These are phyloP conservation scores for Apiotrichum gracile DNA, from an alignment of 1,284 basidiomycete genomes.

Conservation along the genomic window DNA sequence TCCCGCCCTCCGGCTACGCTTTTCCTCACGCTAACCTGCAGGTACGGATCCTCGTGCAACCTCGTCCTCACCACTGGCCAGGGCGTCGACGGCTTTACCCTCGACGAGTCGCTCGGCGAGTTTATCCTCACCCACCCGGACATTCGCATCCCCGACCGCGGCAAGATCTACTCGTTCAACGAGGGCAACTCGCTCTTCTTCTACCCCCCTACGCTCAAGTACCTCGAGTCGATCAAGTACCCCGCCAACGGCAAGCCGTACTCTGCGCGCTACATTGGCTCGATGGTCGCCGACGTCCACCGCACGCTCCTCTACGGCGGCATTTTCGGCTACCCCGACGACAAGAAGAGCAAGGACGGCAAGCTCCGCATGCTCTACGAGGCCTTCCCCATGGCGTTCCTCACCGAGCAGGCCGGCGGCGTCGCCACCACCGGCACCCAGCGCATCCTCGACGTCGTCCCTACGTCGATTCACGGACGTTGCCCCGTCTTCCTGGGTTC, in stretches of 20 bases:
- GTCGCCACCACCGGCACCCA: conserved; percentile 88
- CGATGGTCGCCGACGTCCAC: conserved; percentile 80
- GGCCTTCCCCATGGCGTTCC: conserved; percentile 98
- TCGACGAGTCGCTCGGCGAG: conserved; percentile 92
- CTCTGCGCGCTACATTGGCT: conserved; percentile 93
- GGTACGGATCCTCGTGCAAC: conserved; percentile 98
- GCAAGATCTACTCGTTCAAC: conserved; percentile 99
- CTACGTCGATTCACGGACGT: conserved; percentile 84
- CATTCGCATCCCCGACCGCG: conserved; percentile 85
- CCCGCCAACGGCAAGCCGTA: conserved; percentile 69
- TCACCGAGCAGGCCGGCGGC: conserved; percentile 93
- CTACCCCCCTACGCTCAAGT: conserved; percentile 74
- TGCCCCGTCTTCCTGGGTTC: conserved; percentile 91
- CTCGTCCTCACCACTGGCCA: conserved; percentile 90
- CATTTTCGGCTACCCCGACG: conserved; percentile 96
- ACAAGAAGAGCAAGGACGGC: conserved; percentile 91
- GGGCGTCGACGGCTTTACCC: conserved; percentile 97
- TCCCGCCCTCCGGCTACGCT: not conserved
- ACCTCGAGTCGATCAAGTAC: conserved; percentile 94
- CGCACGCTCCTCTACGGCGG: conserved; percentile 95
- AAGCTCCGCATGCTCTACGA: conserved; percentile 95
- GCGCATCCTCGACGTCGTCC: conserved; percentile 87
- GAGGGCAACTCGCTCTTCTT: conserved; percentile 97
- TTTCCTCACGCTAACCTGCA: conserved; percentile 31
- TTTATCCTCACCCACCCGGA: conserved; percentile 99